phyloP scores from a whole-genome alignment of 2,329 filamentous ascomycete species.

The Fusarium sp. region DNA sequence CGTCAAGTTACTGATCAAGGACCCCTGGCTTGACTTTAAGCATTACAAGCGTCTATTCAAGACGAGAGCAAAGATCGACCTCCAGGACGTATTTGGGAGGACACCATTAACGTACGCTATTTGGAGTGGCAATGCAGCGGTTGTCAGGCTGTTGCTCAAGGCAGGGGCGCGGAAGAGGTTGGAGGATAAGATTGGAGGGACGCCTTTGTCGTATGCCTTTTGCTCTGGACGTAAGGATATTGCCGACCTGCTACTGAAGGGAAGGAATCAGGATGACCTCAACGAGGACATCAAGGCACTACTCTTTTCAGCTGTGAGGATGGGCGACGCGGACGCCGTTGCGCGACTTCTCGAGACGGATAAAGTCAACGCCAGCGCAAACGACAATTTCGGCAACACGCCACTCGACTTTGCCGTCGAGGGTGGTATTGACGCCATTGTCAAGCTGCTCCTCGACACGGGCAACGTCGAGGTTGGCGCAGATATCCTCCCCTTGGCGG shows the following conservation, averaged over 20 bases:
- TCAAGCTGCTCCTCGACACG: neutral
- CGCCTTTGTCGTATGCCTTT: conserved; percentile 9
- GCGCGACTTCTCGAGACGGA: conserved; percentile 11
- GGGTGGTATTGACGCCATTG: neutral
- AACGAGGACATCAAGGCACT: neutral
- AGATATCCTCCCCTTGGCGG: neutral
- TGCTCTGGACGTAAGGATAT: neutral
- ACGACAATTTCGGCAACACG: neutral
- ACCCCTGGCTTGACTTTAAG: neutral
- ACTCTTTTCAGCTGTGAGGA: neutral
- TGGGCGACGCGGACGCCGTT: conserved; percentile 5
- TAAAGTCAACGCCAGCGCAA: neutral
- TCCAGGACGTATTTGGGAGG: neutral
- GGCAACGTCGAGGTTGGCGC: neutral
- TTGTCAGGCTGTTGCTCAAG: conserved; percentile 6
- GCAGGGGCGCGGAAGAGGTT: neutral
- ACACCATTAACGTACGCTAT: conserved; percentile 12
- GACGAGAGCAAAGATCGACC: conserved; percentile 5
- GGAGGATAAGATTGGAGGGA: conserved; percentile 2
- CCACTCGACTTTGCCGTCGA: neutral
- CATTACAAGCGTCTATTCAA: neutral
- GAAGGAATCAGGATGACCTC: neutral
- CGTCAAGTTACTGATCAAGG: conserved; percentile 1
- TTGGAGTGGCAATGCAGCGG: conserved; percentile 7
- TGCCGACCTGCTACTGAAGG: neutral